Base-by-base conservation (phyloP, 1,284 basidiomycete genomes). In the Blastosporella zonata region DNA sequence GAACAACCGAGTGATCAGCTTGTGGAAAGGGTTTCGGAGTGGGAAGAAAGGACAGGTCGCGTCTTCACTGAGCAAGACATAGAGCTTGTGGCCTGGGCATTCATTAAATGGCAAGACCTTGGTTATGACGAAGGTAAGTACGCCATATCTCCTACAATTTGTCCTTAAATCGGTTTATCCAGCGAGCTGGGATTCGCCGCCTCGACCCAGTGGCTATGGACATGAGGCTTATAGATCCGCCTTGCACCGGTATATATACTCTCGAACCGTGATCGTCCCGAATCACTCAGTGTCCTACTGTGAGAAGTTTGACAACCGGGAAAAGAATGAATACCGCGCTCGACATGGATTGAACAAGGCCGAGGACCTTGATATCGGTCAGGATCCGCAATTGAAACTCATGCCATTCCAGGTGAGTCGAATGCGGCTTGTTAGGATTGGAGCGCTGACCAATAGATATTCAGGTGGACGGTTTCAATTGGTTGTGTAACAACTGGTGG, bases 141-240 rank as follows among this genome's bases (percentile, higher is more conserved):
- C 31, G 51, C 34, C 10, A 28, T 31, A 8, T 18, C 22, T 37
- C 22, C 2, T 25, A 4, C 31, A 33, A 52, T 28, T 50, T 22
- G 21, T 21, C n/a, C 12, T 35, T 31, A 23, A 27, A 43, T 21
- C 43, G 31, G 39, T 55, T 59, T 52, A 27, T 33, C 27, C 39
- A 90, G 91, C 90, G n/a, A 87, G 88, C 7, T 95, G 90, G 89
- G 93, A 95, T 66, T 84, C 90, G 8, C 93, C 93, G 1, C 90
- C 90, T 35, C 74, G 72, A n/a, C 62, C 58, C 1, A 75, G 68
- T 31, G 81, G 84, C 43, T 55, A 66, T 6, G 77, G 75, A 12
- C 90, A 87, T 63, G 60, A 70, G 2, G 81, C 83, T 1, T 95
- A 86, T 62, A 67, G 78, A 53, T 65, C 58, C 1, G 91, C 90